Conservation (phyloP, 2,329 filamentous ascomycete genomes). For the Gremmenia infestans region DNA sequence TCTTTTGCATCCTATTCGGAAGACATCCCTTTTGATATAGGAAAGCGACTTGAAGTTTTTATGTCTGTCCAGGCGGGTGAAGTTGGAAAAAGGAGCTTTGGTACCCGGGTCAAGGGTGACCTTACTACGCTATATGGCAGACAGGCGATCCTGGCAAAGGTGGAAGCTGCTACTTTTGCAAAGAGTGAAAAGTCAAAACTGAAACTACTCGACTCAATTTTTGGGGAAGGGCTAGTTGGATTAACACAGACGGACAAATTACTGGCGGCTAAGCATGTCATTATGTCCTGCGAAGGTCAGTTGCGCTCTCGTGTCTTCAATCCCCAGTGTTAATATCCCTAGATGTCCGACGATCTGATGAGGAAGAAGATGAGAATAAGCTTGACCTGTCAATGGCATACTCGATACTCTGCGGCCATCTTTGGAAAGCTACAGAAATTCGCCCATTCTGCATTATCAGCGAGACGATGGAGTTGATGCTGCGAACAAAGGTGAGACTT, state of each 20-base stretch:
- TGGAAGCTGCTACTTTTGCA: slow-evolving; percentile 5
- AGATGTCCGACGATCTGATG: slow-evolving; percentile 18
- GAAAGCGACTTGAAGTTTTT: slow-evolving; percentile 19
- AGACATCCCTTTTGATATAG: slow-evolving; percentile 9
- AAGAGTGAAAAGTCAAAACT: slow-evolving; percentile 22
- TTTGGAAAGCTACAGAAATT: slow-evolving; percentile 20
- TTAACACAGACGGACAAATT: slow-evolving; percentile 22
- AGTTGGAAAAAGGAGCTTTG: background rate
- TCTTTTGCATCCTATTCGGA: slow-evolving; percentile 5
- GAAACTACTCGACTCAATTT: slow-evolving; percentile 17
- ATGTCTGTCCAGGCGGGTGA: slow-evolving; percentile 13
- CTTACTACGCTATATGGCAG: slow-evolving; percentile 20
- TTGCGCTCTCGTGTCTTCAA: background rate
- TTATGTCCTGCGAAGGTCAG: slow-evolving; percentile 26
- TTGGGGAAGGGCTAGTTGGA: slow-evolving; percentile 10
- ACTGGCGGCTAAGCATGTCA: slow-evolving; percentile 21
- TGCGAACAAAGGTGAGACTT: slow-evolving; percentile 28
- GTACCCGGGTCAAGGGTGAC: slow-evolving; percentile 6
- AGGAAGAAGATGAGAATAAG: slow-evolving; percentile 10
- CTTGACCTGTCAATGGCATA: slow-evolving; percentile 24
- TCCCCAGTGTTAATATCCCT: slow-evolving; percentile 1
- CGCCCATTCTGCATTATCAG: slow-evolving; percentile 28
- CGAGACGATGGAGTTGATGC: slow-evolving; percentile 29
- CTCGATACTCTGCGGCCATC: slow-evolving; percentile 19
- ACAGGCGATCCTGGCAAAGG: slow-evolving; percentile 16